Conservation (phyloP, 208 protist genomes). For the Perkinsela sp. region DNA sequence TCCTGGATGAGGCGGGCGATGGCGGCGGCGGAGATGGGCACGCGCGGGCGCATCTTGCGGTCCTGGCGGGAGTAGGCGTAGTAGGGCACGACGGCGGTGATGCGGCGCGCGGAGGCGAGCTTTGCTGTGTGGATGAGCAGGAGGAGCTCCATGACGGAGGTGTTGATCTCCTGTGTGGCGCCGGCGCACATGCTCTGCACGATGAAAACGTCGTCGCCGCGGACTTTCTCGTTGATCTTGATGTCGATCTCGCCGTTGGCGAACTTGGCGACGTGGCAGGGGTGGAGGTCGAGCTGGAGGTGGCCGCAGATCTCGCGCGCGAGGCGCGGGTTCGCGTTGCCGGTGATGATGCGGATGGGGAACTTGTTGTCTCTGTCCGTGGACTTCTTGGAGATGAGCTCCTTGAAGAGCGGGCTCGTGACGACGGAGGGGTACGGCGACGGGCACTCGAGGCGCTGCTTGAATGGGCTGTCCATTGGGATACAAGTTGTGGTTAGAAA, state of each 20-base stretch:
- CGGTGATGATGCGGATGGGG: constrained; percentile 48
- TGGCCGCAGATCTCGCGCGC: constrained; percentile 40
- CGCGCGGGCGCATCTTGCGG: constrained; percentile 71
- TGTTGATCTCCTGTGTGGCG: constrained; percentile 37
- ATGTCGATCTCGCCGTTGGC: constrained; percentile 68
- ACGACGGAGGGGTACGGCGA: background rate
- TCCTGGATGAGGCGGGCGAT: constrained; percentile 74
- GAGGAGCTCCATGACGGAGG: constrained; percentile 61
- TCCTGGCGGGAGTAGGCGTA: constrained; percentile 83
- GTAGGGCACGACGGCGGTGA: constrained; percentile 81
- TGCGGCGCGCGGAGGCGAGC: constrained; percentile 61
- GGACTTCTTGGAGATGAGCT: background rate
- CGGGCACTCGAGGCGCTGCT: no score
- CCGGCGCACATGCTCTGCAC: constrained; percentile 62
- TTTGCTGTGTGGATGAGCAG: constrained; percentile 58
- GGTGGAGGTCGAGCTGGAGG: constrained; percentile 34
- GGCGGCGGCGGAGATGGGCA: constrained; percentile 75
- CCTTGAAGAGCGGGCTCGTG: background rate
- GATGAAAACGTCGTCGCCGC: constrained; percentile 80
- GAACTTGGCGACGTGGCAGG: constrained; percentile 45
- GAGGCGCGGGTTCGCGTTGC: constrained; percentile 38
- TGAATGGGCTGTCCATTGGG: no score
- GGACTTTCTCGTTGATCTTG: constrained; percentile 72
- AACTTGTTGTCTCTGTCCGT: constrained; percentile 6
- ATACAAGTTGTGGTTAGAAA: no score